Evolutionary conservation across 2,329 filamentous ascomycete genomes (phyloP).

Genomic region (Rhinocladiella similis): DNA sequence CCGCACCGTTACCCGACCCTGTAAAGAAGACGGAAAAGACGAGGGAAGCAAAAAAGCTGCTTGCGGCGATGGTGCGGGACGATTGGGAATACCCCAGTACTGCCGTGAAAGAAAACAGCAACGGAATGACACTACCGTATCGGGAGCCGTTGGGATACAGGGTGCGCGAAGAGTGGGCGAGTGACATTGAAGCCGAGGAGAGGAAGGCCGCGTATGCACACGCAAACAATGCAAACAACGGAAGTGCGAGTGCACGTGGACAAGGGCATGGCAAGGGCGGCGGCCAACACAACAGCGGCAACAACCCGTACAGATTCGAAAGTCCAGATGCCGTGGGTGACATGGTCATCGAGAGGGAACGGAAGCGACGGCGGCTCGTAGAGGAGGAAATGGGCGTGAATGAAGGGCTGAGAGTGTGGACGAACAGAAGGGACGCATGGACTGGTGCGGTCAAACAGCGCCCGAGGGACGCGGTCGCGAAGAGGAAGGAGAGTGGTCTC

Average conservation of each 20-base stretch:
- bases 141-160: conserved; percentile 25
- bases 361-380: conserved; percentile 57
- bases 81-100: conserved; percentile 30
- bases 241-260: neutral
- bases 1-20: conserved; percentile 2
- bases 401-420: conserved; percentile 76
- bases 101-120: neutral
- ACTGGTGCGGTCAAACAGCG: conserved; percentile 63
- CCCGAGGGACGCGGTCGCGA: conserved; percentile 3
- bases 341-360: conserved; percentile 51
- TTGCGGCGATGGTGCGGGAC: conserved; percentile 23
- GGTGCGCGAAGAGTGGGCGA: conserved; percentile 24
- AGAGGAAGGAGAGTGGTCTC: neutral
- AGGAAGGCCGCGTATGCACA: neutral
- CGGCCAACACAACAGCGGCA: conserved; percentile 4
- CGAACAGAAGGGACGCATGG: conserved; percentile 78
- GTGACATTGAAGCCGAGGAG: conserved; percentile 25
- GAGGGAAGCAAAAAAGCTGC: conserved; percentile 21
- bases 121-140: conserved; percentile 1
- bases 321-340: conserved; percentile 41
- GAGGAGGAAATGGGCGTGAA: conserved; percentile 75
- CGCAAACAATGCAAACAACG: neutral
- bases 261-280: neutral
- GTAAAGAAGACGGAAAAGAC: conserved; percentile 22
- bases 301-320: conserved; percentile 40